Evolutionary conservation across 2,329 filamentous ascomycete genomes (phyloP).

Genomic region (Phaeoacremonium minimum): DNA sequence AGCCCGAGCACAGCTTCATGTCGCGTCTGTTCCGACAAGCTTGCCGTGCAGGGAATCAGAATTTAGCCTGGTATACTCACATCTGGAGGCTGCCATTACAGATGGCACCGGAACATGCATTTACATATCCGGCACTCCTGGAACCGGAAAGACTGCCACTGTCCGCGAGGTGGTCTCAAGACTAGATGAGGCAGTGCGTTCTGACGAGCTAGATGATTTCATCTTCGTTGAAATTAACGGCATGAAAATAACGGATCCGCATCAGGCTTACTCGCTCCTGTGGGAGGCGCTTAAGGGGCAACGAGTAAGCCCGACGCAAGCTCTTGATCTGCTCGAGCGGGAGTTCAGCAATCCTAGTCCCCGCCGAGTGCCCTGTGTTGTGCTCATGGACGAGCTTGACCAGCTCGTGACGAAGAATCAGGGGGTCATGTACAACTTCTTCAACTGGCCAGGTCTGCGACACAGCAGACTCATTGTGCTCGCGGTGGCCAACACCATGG

Average conservation of each 20-base stretch:
- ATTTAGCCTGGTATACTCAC: conserved; percentile 86
- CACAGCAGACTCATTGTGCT: conserved; percentile 93
- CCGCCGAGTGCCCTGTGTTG: conserved; percentile 87
- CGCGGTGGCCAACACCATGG: conserved; percentile 98
- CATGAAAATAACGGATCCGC: conserved; percentile 98
- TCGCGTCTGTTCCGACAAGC: conserved; percentile 84
- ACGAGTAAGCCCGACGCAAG: conserved; percentile 85
- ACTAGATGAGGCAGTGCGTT: conserved; percentile 79
- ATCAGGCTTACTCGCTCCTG: conserved; percentile 89
- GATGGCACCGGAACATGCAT: conserved; percentile 94
- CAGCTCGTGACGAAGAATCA: conserved; percentile 98
- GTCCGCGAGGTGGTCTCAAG: conserved; percentile 91
- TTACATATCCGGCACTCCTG: conserved; percentile 98
- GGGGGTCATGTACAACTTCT: conserved; percentile 99
- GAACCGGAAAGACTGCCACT: conserved; percentile 95
- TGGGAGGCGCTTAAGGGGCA: conserved; percentile 97
- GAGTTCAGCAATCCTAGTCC: conserved; percentile 93
- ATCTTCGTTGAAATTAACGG: conserved; percentile 99
- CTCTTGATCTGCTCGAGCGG: conserved; percentile 82
- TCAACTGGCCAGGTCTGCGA: conserved; percentile 93
- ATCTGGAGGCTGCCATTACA: conserved; percentile 89
- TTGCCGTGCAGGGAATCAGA: conserved; percentile 90
- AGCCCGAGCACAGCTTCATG: conserved; percentile 83
- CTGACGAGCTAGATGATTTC: conserved; percentile 94
- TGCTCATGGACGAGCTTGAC: conserved; percentile 97